phyloP scores from a whole-genome alignment of 306 rosid species.

The Fragaria iinumae region DNA sequence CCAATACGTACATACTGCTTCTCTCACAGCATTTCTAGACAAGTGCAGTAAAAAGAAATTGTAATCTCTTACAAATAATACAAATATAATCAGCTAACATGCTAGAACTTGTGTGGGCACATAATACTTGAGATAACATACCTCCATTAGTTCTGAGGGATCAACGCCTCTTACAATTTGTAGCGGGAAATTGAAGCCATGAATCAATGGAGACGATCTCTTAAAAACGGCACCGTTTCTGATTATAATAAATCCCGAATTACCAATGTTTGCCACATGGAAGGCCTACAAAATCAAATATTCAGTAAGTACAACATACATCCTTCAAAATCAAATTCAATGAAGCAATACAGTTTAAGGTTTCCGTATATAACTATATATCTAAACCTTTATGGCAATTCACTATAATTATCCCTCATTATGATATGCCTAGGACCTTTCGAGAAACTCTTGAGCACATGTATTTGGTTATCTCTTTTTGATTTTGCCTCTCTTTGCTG shows the following conservation, averaged over 20 bases:
- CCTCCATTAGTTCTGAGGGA: conserved; percentile 58
- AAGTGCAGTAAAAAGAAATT: background rate
- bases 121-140: conserved; percentile 12
- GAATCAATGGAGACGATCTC: conserved; percentile 55
- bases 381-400: background rate
- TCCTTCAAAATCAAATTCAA: conserved; percentile 12
- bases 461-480: background rate
- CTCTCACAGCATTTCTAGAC: background rate
- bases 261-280: conserved; percentile 71
- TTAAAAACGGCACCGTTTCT: conserved; percentile 57
- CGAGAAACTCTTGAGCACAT: background rate
- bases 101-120: background rate
- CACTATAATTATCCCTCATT: background rate
- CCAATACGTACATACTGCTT: background rate
- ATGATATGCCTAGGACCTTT: background rate
- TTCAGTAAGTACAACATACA: conserved; percentile 13
- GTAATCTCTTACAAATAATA: background rate
- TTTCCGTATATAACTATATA: background rate
- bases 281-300: conserved; percentile 47
- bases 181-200: conserved; percentile 62
- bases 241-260: conserved; percentile 61
- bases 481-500: background rate
- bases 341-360: background rate
- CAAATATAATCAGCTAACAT: background rate
- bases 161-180: conserved; percentile 48